Base-by-base conservation (phyloP, 805 yeast species). In the Candida odintsovae region DNA sequence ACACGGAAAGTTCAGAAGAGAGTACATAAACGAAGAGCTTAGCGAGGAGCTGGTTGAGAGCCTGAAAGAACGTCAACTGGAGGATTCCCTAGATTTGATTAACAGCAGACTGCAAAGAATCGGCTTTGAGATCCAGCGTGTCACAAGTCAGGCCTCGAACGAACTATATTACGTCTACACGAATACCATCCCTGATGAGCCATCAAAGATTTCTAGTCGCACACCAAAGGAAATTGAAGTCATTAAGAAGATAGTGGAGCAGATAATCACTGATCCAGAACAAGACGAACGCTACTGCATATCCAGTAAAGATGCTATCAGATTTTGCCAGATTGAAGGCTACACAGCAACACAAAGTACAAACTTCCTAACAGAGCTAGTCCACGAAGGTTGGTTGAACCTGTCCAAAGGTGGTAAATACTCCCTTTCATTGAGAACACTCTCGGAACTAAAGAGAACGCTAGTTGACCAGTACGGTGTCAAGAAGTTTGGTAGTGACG, bases 321-420 rank as follows among this genome's bases (percentile, higher is more conserved):
- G 36, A 12, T 29, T 52, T 11, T 49, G 56, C 13, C 16, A 35
- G 8, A 21, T 2, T 8, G 67, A 63, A 38, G 74, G 42, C 36
- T 48, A 63, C 25, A 63, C 63, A 12, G 63, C 58, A n/a, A 45
- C 69, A 4, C 77, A 77, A 29, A 65, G 77, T 0, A 65, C 67
- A n/a, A 47, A 43, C 1, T 67, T 78, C 23, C 52, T 79, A 10
- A 63, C 54, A 10, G 52, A 61, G 18, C 56, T 80, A 8, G 71
- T 73, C 15, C 69, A 70, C 42, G 75, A 70, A 43, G 82, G 79
- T n/a, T 80, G 84, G 84, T 59, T 80, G 9, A 70, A 67, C 49
- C n/a, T 29, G 55, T 68, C 55, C 8, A 46, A 39, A 54, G 56
- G 46, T 51, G 68, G 62, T 50, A 65, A 49, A 26, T 77, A 53